A percentile compares a stretch with the other conserved stretches of the same genome.
Conservation (phyloP, 257 asterid species). For the Solanum ossicruentum region DNA sequence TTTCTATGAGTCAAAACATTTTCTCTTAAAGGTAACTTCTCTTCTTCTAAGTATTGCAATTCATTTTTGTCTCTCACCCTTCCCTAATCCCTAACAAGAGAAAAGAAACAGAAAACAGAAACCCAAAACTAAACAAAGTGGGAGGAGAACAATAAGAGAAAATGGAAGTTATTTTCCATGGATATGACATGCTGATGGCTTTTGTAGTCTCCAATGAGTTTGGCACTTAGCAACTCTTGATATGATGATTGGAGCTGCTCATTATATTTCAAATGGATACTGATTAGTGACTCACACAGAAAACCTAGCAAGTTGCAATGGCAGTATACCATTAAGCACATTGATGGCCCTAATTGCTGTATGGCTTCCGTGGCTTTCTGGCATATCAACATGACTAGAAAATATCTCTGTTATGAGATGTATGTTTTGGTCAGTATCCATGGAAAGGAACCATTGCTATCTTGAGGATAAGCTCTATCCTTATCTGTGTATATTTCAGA, state of each 20-base stretch:
- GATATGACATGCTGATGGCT: background rate
- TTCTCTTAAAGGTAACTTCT: conserved; percentile 11
- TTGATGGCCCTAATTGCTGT: background rate
- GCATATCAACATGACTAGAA: background rate
- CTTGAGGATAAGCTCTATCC: background rate
- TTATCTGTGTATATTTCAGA: background rate
- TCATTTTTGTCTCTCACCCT: background rate
- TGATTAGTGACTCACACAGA: background rate
- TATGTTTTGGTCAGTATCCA: background rate
- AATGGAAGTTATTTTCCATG: background rate
- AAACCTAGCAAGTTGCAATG: background rate
- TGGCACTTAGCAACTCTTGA: background rate
- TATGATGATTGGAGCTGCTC: background rate
- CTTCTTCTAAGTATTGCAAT: background rate
- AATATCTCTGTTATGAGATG: background rate
- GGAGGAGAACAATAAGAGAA: background rate
- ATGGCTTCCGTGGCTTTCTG: background rate
- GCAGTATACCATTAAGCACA: background rate
- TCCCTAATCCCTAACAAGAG: background rate
- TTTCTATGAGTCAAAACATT: background rate
- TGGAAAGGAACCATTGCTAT: background rate
- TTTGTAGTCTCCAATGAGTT: background rate
- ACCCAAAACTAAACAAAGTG: background rate
- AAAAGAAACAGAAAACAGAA: background rate
- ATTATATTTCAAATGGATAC: background rate